A percentile compares a stretch with the other conserved stretches of the same genome.
These are phyloP conservation scores for Harringtonia lauricola DNA, from an alignment of 2,329 filamentous ascomycete genomes.

Conservation along the genomic window DNA sequence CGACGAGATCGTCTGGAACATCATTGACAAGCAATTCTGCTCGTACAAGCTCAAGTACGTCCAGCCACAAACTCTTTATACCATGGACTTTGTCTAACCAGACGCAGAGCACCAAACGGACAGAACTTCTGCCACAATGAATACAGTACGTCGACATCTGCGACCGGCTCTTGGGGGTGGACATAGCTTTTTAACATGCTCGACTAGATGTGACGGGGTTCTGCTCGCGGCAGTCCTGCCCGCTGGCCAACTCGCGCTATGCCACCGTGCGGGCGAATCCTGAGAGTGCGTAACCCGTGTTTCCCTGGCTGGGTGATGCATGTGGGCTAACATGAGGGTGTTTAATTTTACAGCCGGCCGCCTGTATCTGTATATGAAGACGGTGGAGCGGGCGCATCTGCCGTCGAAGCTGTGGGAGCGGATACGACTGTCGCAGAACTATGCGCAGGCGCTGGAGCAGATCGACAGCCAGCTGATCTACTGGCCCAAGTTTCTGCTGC, in stretches of 20 bases:
- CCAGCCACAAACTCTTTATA: background rate
- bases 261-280: constrained; percentile 82
- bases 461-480: constrained; percentile 81
- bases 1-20: constrained; percentile 95
- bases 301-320: too few species aligned
- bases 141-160: constrained; percentile 45
- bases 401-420: constrained; percentile 92
- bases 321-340: too few species aligned
- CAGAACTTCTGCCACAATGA: constrained; percentile 95
- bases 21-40: constrained; percentile 93
- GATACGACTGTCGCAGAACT: constrained; percentile 83
- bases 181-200: background rate
- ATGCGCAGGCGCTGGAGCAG: constrained; percentile 77
- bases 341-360: constrained; percentile 29
- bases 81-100: background rate
- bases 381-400: constrained; percentile 76
- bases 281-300: constrained; percentile 14
- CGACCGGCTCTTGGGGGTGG: background rate
- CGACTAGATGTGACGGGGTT: constrained; percentile 24
- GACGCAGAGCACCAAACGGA: constrained; percentile 49
- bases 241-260: constrained; percentile 84
- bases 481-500: constrained; percentile 86
- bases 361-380: constrained; percentile 96
- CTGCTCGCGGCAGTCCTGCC: constrained; percentile 63
- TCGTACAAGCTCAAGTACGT: constrained; percentile 83